Evolutionary conservation across 805 yeast species (phyloP), one percentile per base, ranked within the genome.

Genomic region (Myxozyma vanderwaltii): DNA sequence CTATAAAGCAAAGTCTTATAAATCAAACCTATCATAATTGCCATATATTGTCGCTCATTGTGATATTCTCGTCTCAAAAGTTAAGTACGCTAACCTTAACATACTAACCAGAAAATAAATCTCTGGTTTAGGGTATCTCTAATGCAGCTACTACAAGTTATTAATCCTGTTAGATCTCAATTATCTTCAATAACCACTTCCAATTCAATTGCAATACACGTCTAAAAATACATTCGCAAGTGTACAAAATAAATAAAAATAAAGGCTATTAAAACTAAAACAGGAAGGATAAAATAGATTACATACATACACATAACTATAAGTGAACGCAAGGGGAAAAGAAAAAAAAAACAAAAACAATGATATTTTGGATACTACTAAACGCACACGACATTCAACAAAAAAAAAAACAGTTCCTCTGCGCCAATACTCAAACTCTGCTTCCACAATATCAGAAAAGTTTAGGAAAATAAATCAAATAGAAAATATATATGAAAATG

Each of bases 181-280:
- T 13, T 35, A 35, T 2, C 2, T 4, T 35, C 2, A 35, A 35
- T 4, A 13, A 38, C 23, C 17, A n/a, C 17, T 19, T n/a, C 21
- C 7, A n/a, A 38, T 19, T 38, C 4, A 21, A 38, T 38, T 47
- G 10, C n/a, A 31, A 10, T 47, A 17, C 27, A 47, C 27, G 33
- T 47, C 51, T 47, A 47, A 23, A 47, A 47, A 47, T 47, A 47
- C 51, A 47, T 13, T 31, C 17, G 12, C 51, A 33, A 29, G 15
- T 12, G 27, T 44, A 31, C 39, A 21, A 33, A 47, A n/a, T n/a
- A n/a, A n/a, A n/a, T n/a, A n/a, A n/a, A n/a, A n/a, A n/a, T n/a
- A 19, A 7, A n/a, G 33, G 33, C 10, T 7, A 15, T 8, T 31
- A 10, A 7, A 47, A 33, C 27, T 7, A 33, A n/a, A 47, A 19